Evolutionary conservation across 108 stramenopile genomes (phyloP).

Genomic region (Bacterosira constricta): DNA sequence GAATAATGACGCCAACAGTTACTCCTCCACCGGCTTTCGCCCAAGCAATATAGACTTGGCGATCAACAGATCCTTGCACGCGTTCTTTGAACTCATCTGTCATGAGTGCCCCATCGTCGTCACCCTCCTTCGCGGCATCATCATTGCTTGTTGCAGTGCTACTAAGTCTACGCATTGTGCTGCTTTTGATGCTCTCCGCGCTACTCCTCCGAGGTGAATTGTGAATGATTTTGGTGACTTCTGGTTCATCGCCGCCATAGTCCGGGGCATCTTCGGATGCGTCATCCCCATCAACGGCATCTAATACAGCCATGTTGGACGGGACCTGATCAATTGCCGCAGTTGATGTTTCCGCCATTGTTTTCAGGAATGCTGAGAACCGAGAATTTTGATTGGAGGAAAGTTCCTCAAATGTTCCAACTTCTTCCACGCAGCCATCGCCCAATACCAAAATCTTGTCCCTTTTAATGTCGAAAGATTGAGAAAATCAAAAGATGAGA

Average conservation of each 20-base stretch:
- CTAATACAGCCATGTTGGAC: not conserved
- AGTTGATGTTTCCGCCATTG: slow-evolving; percentile 58
- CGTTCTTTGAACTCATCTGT: slow-evolving; percentile 55
- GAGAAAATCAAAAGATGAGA: not conserved
- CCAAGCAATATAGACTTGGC: slow-evolving; percentile 78
- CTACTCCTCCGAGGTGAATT: slow-evolving; percentile 3
- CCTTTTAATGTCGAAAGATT: not conserved
- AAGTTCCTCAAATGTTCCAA: slow-evolving; percentile 79
- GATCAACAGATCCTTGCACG: slow-evolving; percentile 56
- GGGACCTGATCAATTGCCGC: not conserved
- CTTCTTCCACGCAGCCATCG: slow-evolving; percentile 81
- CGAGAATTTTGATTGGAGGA: slow-evolving; percentile 48
- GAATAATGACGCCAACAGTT: slow-evolving; percentile 47
- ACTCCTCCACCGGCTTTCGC: slow-evolving; percentile 80
- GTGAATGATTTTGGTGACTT: slow-evolving; percentile 23
- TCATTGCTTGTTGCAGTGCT: too few relatives aligned
- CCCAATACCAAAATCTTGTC: slow-evolving; percentile 77
- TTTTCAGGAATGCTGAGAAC: slow-evolving; percentile 63
- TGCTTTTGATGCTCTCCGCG: not conserved
- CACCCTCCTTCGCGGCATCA: not conserved
- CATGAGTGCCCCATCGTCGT: slow-evolving; percentile 31
- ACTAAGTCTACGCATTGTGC: not conserved
- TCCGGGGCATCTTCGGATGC: slow-evolving; percentile 16
- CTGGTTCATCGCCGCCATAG: slow-evolving; percentile 33
- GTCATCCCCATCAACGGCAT: slow-evolving; percentile 17